Conservation (phyloP, 495 filamentous ascomycete genomes). For the Aspergillus carlsbadensis region DNA sequence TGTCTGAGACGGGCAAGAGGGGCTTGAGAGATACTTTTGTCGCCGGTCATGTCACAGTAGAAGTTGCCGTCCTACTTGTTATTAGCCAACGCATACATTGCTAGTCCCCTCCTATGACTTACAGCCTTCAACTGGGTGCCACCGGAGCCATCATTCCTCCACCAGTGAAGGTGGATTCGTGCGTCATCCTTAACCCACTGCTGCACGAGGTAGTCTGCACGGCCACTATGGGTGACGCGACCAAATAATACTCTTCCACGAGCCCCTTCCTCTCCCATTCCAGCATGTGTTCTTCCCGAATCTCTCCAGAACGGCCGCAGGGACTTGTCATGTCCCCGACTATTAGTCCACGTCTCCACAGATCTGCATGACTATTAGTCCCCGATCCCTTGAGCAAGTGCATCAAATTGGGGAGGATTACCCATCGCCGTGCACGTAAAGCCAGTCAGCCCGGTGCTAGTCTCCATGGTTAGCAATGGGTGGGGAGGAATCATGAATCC, state of each 20-base stretch:
- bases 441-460: not conserved
- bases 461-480: not conserved
- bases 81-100: no score
- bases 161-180: not conserved
- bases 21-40: not conserved
- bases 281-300: not conserved
- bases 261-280: not conserved
- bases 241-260: not conserved
- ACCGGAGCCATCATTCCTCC: not conserved
- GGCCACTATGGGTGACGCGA: not conserved
- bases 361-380: not conserved
- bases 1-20: not conserved
- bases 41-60: not conserved
- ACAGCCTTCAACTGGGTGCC: no score
- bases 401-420: not conserved
- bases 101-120: no score
- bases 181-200: not conserved
- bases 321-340: not conserved
- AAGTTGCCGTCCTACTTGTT: not conserved
- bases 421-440: not conserved
- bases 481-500: not conserved
- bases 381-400: not conserved
- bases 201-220: not conserved
- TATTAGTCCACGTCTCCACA: not conserved
- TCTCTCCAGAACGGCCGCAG: not conserved